phyloP scores from a whole-genome alignment of 73 alveolate species.

The Paramecium sexaurelia region DNA sequence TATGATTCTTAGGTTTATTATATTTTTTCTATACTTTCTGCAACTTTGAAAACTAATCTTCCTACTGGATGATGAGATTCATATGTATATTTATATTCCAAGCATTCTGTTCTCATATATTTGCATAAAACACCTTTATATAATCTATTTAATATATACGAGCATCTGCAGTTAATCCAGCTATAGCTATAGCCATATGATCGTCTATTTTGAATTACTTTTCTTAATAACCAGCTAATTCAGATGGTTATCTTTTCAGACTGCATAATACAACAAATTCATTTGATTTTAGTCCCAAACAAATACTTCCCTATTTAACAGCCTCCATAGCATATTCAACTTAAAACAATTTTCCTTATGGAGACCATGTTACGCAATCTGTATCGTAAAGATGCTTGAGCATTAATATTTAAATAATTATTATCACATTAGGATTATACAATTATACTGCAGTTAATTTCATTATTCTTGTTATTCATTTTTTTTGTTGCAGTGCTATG shows the following conservation, averaged over 20 bases:
- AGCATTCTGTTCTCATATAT: constrained; percentile 94
- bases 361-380: constrained; percentile 97
- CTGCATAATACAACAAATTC: constrained; percentile 77
- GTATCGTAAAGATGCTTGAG: constrained; percentile 91
- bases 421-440: constrained; percentile 47
- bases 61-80: constrained; percentile 88
- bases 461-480: background rate
- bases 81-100: constrained; percentile 89
- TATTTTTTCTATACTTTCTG: constrained; percentile 72
- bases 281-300: constrained; percentile 92
- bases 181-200: constrained; percentile 97
- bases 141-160: constrained; percentile 80
- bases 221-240: constrained; percentile 90
- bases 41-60: constrained; percentile 86
- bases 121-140: constrained; percentile 87
- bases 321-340: constrained; percentile 99
- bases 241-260: constrained; percentile 87
- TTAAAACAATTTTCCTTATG: constrained; percentile 96
- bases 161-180: constrained; percentile 99
- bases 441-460: background rate
- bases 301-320: constrained; percentile 96
- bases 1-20: constrained; percentile 73
- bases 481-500: constrained; percentile 32
- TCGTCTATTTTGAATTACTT: constrained; percentile 95
- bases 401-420: constrained; percentile 71